Evolutionary conservation across 2,329 filamentous ascomycete genomes (phyloP).

Genomic region (Helotiales sp.): DNA sequence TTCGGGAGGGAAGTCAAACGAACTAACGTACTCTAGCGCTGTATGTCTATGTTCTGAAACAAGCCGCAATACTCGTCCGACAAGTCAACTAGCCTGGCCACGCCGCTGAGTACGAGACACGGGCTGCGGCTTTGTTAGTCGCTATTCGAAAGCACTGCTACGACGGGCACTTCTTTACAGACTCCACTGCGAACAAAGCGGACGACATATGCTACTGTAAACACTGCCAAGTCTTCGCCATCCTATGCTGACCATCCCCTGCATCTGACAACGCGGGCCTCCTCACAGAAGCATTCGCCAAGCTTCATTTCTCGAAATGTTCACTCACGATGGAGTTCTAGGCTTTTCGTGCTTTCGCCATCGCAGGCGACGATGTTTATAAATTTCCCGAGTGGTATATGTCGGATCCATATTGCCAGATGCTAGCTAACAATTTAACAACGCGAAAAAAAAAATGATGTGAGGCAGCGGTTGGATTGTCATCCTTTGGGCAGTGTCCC

Average conservation of each 20-base stretch:
- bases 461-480: slow-evolving; percentile 50
- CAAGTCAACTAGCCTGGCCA: slow-evolving; percentile 44
- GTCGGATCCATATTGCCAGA: slow-evolving; percentile 47
- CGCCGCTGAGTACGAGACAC: slow-evolving; percentile 41
- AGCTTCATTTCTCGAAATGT: slow-evolving; percentile 43
- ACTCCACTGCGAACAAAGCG: slow-evolving; percentile 43
- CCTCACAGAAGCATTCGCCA: slow-evolving; percentile 39
- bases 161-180: slow-evolving; percentile 44
- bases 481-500: slow-evolving; percentile 52
- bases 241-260: slow-evolving; percentile 43
- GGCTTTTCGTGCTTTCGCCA: slow-evolving; percentile 45
- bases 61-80: slow-evolving; percentile 43
- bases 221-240: slow-evolving; percentile 47
- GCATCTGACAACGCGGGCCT: slow-evolving; percentile 33
- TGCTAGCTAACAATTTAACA: slow-evolving; percentile 46
- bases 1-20: slow-evolving; percentile 44
- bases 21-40: slow-evolving; percentile 49
- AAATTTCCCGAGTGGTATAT: slow-evolving; percentile 44
- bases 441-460: slow-evolving; percentile 52
- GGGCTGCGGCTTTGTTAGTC: slow-evolving; percentile 34
- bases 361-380: slow-evolving; percentile 44
- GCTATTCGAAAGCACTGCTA: slow-evolving; percentile 44
- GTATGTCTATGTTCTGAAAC: slow-evolving; percentile 46
- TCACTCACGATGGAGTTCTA: slow-evolving; percentile 50
- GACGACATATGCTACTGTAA: slow-evolving; percentile 42